Percentiles rank a stretch among this genome's conserved stretches.
Evolutionary conservation across 1,284 basidiomycete species (phyloP).

Genomic region (Ustilago trichophora): DNA sequence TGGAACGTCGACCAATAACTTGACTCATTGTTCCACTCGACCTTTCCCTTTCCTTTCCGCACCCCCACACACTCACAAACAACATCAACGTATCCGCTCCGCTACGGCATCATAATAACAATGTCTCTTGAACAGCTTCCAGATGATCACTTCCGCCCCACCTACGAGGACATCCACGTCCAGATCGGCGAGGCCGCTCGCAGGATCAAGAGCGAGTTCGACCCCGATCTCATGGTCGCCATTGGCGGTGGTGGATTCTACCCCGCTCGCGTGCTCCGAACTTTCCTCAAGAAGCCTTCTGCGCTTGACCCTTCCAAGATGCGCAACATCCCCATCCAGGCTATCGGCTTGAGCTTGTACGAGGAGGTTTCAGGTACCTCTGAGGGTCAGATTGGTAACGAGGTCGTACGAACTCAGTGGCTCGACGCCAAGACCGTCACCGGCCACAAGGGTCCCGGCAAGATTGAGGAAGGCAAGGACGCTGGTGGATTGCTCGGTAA

Average conservation of each 20-base stretch:
- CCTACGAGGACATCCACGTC: slow-evolving; percentile 65
- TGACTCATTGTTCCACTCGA: background rate
- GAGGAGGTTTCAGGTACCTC: slow-evolving; percentile 61
- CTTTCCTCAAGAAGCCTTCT: slow-evolving; percentile 62
- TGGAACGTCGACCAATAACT: too few species aligned
- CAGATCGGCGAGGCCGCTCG: slow-evolving; percentile 58
- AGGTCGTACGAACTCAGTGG: slow-evolving; percentile 66
- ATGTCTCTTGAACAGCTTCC: slow-evolving; percentile 50
- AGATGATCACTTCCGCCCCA: slow-evolving; percentile 65
- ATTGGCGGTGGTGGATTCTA: slow-evolving; percentile 66
- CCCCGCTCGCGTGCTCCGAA: slow-evolving; percentile 64
- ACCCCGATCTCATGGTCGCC: slow-evolving; percentile 61
- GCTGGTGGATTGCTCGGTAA: slow-evolving; percentile 65
- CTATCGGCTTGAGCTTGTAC: slow-evolving; percentile 65
- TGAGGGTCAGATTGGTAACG: slow-evolving; percentile 60
- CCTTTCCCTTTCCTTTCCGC: background rate
- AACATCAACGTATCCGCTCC: too few species aligned
- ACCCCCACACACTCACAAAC: background rate
- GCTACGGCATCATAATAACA: slow-evolving; percentile 11
- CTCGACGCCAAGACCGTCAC: slow-evolving; percentile 57
- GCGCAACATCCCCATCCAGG: slow-evolving; percentile 66
- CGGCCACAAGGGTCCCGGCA: slow-evolving; percentile 36
- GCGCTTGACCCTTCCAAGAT: slow-evolving; percentile 53
- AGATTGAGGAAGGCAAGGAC: slow-evolving; percentile 54
- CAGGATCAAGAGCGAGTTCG: slow-evolving; percentile 59